Percentiles rank a stretch among this genome's conserved stretches.
phyloP scores from a whole-genome alignment of 2,329 filamentous ascomycete genomes.

The Metarhizium brunneum region DNA sequence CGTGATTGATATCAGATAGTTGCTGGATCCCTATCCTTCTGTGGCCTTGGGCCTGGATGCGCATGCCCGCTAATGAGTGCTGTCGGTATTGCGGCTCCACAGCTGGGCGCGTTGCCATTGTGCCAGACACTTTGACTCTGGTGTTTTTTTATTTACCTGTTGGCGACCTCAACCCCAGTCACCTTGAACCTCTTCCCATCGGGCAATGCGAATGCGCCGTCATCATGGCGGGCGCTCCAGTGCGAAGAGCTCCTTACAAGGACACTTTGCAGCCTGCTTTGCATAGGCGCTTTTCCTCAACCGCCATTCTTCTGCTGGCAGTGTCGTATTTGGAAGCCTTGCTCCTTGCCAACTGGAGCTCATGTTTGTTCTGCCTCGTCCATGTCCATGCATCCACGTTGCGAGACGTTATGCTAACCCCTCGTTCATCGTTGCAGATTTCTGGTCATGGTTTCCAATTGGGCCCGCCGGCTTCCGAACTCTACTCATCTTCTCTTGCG shows the following conservation, averaged over 20 bases:
- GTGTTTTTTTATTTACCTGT: conserved; percentile 23
- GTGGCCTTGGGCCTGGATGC: not conserved
- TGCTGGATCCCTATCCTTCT: too few species aligned
- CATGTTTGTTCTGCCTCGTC: conserved; percentile 42
- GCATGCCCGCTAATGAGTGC: conserved; percentile 12
- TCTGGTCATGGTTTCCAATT: conserved; percentile 84
- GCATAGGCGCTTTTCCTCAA: conserved; percentile 77
- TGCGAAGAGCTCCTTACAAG: conserved; percentile 60
- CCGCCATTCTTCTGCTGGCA: conserved; percentile 57
- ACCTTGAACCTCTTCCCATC: conserved; percentile 7
- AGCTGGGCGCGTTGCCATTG: not conserved
- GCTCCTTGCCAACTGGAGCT: conserved; percentile 58
- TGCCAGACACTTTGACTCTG: too few species aligned
- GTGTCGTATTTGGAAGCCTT: conserved; percentile 68
- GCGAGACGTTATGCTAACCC: conserved; percentile 7
- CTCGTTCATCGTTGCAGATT: conserved; percentile 35
- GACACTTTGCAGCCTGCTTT: conserved; percentile 85
- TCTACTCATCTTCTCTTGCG: conserved; percentile 64
- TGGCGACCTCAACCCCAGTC: not conserved
- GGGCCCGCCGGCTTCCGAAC: conserved; percentile 67
- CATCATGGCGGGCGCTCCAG: conserved; percentile 42
- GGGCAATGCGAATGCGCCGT: conserved; percentile 32
- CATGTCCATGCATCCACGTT: not conserved
- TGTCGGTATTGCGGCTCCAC: not conserved
- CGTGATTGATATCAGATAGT: conserved; percentile 14